Evolutionary conservation across 1,284 basidiomycete species (phyloP).

Genomic region (Ceratobasidium sp.): DNA sequence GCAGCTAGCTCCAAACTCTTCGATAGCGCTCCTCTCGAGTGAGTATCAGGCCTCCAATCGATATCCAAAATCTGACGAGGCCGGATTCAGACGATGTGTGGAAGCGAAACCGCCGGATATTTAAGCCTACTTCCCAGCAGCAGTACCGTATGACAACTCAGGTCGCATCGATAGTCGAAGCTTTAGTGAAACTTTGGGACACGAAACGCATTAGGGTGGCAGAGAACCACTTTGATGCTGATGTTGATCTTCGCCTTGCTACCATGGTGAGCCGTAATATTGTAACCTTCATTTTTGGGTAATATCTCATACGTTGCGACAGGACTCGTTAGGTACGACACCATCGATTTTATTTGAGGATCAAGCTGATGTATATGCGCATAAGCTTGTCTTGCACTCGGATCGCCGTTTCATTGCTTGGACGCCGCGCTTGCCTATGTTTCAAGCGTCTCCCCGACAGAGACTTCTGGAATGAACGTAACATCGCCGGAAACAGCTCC

Average conservation of each 20-base stretch:
- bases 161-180: neutral
- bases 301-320: neutral
- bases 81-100: constrained; percentile 9
- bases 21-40: neutral
- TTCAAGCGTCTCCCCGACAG: neutral
- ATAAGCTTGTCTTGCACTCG: neutral
- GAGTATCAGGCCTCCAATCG: neutral
- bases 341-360: neutral
- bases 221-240: neutral
- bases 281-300: neutral
- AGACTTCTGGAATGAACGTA: neutral
- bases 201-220: neutral
- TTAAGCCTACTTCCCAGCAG: neutral
- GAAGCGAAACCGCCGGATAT: constrained; percentile 14
- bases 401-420: neutral
- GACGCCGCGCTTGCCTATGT: neutral
- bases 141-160: constrained; percentile 3
- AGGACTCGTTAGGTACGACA: constrained; percentile 6
- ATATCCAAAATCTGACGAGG: neutral
- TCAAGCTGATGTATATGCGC: neutral
- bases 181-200: neutral
- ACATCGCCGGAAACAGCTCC: neutral
- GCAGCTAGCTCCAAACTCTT: neutral
- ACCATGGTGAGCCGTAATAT: neutral
- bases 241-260: neutral